Conservation (phyloP, 2,329 filamentous ascomycete genomes). For the Zasmidium angulare region DNA sequence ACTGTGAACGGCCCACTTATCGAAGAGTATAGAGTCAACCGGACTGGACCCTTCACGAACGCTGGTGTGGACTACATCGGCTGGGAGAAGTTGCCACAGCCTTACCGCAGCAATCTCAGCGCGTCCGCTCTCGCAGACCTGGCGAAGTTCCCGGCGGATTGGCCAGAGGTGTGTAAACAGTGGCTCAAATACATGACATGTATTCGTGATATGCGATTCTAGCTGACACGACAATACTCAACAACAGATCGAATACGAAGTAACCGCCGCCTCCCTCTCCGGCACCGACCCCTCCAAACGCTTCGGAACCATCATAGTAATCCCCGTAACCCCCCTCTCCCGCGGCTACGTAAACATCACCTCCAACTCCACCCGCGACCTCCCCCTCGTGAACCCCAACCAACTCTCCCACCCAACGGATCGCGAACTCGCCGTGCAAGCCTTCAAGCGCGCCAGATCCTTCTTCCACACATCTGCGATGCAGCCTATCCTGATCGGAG, state of each 20-base stretch:
- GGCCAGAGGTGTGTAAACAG: constrained; percentile 12
- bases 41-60: constrained; percentile 18
- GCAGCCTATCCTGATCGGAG: constrained; percentile 2
- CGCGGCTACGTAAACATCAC: constrained; percentile 13
- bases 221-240: too few species aligned
- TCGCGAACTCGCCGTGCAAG: constrained; percentile 29
- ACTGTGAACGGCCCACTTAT: constrained; percentile 2
- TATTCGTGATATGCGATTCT: too few species aligned
- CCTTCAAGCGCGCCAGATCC: constrained; percentile 12
- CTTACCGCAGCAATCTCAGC: constrained; percentile 12
- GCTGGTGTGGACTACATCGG: constrained; percentile 14
- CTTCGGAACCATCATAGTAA: constrained; percentile 33
- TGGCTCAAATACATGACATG: too few species aligned
- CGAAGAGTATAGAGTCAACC: constrained; percentile 17
- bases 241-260: constrained; percentile 17
- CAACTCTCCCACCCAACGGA: constrained; percentile 37
- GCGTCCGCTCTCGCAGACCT: constrained; percentile 11
- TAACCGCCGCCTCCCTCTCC: constrained; percentile 11
- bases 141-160: constrained; percentile 16
- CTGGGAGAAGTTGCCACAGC: constrained; percentile 21
- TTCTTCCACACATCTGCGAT: constrained; percentile 12
- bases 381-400: constrained; percentile 35
- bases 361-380: constrained; percentile 3
- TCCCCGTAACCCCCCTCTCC: constrained; percentile 9
- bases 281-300: constrained; percentile 28